Conservation (phyloP, 257 asterid genomes). For the Catharanthus roseus region DNA sequence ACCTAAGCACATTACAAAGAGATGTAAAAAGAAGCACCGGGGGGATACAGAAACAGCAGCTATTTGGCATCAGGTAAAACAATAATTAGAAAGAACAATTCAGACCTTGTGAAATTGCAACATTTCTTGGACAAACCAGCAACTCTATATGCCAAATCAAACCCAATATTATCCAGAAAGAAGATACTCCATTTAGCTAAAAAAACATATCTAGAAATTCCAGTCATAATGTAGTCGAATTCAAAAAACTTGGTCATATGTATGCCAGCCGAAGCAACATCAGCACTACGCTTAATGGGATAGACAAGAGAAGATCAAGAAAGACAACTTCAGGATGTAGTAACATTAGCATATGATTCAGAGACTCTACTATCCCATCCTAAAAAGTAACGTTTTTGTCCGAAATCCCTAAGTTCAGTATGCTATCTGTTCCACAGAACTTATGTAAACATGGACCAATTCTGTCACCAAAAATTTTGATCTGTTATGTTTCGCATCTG, state of each 20-base stretch:
- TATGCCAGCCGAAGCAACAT: neutral
- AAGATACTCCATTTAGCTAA: neutral
- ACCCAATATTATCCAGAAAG: neutral
- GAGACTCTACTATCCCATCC: neutral
- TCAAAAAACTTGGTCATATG: neutral
- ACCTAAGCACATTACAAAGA: conserved; percentile 1
- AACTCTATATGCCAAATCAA: neutral
- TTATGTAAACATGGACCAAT: neutral
- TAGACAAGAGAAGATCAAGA: too few relatives aligned
- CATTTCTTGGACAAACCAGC: neutral
- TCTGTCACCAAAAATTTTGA: neutral
- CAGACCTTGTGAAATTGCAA: neutral
- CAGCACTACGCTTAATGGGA: neutral
- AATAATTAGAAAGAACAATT: neutral
- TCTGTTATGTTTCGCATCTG: neutral
- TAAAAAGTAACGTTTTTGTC: neutral
- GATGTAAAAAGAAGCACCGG: neutral
- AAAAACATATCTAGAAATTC: too few relatives aligned
- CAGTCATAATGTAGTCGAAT: neutral
- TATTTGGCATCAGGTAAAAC: neutral
- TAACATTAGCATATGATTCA: too few relatives aligned
- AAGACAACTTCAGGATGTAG: too few relatives aligned
- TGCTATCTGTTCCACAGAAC: neutral
- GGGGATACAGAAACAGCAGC: neutral
- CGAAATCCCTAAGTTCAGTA: neutral